phyloP scores from a whole-genome alignment of 2,329 filamentous ascomycete genomes.

The Colletotrichum sp. region DNA sequence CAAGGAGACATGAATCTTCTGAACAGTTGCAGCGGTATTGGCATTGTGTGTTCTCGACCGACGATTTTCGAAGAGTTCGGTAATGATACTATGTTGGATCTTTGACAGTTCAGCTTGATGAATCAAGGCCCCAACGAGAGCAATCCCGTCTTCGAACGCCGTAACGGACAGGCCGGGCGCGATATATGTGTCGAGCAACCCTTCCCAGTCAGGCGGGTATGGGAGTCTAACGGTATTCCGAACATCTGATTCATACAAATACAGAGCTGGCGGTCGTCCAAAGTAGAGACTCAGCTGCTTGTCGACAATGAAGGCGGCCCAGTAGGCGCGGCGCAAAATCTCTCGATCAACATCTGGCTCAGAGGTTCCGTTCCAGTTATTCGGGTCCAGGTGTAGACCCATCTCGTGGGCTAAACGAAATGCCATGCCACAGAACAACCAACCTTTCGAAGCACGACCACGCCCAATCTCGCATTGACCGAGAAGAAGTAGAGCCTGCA shows the following conservation, averaged over 20 bases:
- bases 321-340: conserved; percentile 53
- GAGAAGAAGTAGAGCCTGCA: conserved; percentile 49
- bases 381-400: conserved; percentile 57
- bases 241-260: conserved; percentile 55
- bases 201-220: conserved; percentile 54
- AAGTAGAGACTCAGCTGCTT: conserved; percentile 58
- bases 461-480: conserved; percentile 53
- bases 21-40: conserved; percentile 45
- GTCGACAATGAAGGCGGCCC: conserved; percentile 55
- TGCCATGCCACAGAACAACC: conserved; percentile 58
- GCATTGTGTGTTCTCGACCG: conserved; percentile 43
- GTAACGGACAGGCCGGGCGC: conserved; percentile 22
- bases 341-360: conserved; percentile 49
- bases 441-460: conserved; percentile 53
- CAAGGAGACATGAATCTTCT: conserved; percentile 51
- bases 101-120: conserved; percentile 54
- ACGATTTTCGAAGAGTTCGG: conserved; percentile 55
- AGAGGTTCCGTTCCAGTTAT: conserved; percentile 47
- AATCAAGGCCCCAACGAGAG: conserved; percentile 49
- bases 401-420: conserved; percentile 57
- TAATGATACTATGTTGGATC: conserved; percentile 54
- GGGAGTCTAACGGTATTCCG: conserved; percentile 52
- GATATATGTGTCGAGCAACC: conserved; percentile 28
- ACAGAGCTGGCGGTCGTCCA: conserved; percentile 53
- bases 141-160: conserved; percentile 50